Percentiles rank a stretch among this genome's conserved stretches.
phyloP scores from a whole-genome alignment of 495 filamentous ascomycete species.

The Acidomyces sp. region DNA sequence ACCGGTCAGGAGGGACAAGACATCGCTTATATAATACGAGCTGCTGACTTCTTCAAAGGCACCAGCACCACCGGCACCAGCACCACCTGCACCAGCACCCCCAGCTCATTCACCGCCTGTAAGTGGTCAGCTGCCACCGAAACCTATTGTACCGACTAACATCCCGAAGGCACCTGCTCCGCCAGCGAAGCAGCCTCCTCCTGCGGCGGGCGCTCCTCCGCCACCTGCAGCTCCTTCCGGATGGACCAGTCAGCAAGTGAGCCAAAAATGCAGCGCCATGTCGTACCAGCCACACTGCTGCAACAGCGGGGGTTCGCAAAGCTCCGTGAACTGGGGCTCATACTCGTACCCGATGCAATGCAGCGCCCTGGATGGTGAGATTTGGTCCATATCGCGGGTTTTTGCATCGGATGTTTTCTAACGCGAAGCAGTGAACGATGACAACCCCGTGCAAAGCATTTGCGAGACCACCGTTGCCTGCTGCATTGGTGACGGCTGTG shows the following conservation, averaged over 20 bases:
- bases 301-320: background rate
- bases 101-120: too few relatives aligned
- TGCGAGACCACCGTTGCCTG: constrained; percentile 1
- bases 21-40: too few relatives aligned
- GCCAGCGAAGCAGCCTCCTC: background rate
- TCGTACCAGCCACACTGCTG: background rate
- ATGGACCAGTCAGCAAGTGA: background rate
- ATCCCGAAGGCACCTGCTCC: too few relatives aligned
- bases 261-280: constrained; percentile 1
- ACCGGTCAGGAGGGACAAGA: too few relatives aligned
- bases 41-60: too few relatives aligned
- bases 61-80: too few relatives aligned
- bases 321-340: background rate
- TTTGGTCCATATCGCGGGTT: background rate
- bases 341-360: constrained; percentile 1
- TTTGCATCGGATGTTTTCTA: background rate
- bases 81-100: too few relatives aligned
- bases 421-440: background rate
- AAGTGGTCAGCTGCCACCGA: too few relatives aligned
- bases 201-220: background rate
- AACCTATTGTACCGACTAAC: too few relatives aligned
- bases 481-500: constrained; percentile 1
- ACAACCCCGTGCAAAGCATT: constrained; percentile 3
- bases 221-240: constrained; percentile 1
- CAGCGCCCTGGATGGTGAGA: background rate